Conservation (phyloP, 345 rosid genomes). For the Eucalyptus albens region DNA sequence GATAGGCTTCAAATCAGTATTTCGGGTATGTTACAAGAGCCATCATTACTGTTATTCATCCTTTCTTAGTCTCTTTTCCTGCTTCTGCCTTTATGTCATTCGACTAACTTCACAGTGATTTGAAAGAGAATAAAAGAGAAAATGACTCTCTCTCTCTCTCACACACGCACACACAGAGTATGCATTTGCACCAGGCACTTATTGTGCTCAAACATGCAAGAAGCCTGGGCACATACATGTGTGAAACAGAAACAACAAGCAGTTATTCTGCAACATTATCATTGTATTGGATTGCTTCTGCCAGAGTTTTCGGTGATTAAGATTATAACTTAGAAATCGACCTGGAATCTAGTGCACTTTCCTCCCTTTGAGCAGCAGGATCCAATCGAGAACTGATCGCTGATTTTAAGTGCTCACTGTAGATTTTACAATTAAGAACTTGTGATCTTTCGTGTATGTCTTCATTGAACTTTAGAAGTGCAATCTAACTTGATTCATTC, state of each 20-base stretch:
- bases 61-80: too few species aligned
- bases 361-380: not conserved
- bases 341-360: not conserved
- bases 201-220: not conserved
- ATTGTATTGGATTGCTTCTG: not conserved
- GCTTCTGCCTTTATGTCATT: not conserved
- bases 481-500: not conserved
- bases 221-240: not conserved
- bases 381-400: not conserved
- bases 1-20: constrained; percentile 96
- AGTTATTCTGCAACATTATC: not conserved
- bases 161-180: rapidly evolving
- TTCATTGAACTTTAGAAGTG: not conserved
- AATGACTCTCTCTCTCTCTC: not conserved
- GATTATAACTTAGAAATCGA: not conserved
- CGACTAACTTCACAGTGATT: not conserved
- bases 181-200: not conserved
- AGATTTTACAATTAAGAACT: not conserved
- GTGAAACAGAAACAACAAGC: not conserved
- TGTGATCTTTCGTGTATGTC: not conserved
- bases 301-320: not conserved
- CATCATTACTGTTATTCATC: not conserved
- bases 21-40: constrained; percentile 48
- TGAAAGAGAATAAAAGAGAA: not conserved
- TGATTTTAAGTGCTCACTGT: not conserved